phyloP scores from a whole-genome alignment of 306 rosid species.

The Rosa chinensis region DNA sequence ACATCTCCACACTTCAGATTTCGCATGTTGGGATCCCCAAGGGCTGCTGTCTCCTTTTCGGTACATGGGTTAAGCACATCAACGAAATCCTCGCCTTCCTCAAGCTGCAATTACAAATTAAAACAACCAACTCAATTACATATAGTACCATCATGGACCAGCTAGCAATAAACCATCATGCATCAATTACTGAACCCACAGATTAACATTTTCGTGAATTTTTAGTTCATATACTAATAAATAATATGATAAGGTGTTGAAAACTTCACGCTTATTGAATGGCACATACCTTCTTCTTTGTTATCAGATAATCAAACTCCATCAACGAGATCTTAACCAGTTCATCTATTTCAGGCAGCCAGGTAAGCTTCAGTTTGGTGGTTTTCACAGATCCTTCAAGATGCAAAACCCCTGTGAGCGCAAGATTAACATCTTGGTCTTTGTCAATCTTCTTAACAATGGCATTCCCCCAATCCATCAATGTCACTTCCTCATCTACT shows the following conservation, averaged over 20 bases:
- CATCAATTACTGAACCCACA: no score
- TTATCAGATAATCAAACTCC: slow-evolving; percentile 84
- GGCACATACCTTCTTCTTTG: slow-evolving; percentile 71
- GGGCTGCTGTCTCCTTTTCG: background rate
- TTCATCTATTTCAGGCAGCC: slow-evolving; percentile 81
- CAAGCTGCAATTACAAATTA: no score
- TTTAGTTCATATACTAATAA: no score
- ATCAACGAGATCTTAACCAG: slow-evolving; percentile 65
- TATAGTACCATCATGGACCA: no score
- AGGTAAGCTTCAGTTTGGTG: slow-evolving; percentile 86
- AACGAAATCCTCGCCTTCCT: no score
- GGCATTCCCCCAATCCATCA: slow-evolving; percentile 99
- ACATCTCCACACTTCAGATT: slow-evolving; percentile 67
- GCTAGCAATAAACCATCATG: no score
- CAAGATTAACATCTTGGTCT: slow-evolving; percentile 64
- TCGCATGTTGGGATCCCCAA: slow-evolving; percentile 83
- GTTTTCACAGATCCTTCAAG: slow-evolving; percentile 92
- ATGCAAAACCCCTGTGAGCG: slow-evolving; percentile 77
- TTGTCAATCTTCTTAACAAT: slow-evolving; percentile 63
- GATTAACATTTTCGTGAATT: no score
- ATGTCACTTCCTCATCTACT: slow-evolving; percentile 75
- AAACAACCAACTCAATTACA: no score
- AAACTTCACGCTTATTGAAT: no score
- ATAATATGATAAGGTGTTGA: no score
- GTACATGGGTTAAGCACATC: no score